Conservation (phyloP, 805 yeast genomes). For the Torulaspora gathmanii region DNA sequence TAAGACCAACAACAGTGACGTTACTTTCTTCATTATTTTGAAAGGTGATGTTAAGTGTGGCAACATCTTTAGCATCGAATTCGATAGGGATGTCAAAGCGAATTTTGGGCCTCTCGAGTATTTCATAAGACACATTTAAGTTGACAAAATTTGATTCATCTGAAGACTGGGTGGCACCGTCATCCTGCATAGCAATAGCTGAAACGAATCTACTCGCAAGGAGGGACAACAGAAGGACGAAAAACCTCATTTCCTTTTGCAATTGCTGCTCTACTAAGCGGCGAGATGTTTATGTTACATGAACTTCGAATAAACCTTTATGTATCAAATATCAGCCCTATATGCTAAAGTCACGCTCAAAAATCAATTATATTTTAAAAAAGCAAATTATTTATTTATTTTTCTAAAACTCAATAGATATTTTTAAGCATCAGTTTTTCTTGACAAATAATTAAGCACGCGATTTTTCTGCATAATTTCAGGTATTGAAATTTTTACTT, state of each 20-base stretch:
- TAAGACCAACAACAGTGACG: constrained; percentile 58
- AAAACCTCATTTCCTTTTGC: background rate
- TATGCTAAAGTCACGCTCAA: too few species aligned
- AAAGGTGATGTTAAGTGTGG: constrained; percentile 49
- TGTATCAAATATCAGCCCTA: background rate
- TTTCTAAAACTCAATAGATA: too few species aligned
- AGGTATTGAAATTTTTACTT: too few species aligned
- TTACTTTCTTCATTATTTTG: constrained; percentile 49
- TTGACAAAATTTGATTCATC: constrained; percentile 25
- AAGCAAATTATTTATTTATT: too few species aligned
- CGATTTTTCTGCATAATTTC: too few species aligned
- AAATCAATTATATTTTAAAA: too few species aligned
- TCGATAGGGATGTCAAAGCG: constrained; percentile 38
- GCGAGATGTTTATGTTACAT: too few species aligned
- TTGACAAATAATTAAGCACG: too few species aligned
- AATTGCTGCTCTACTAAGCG: background rate
- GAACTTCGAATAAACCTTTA: background rate
- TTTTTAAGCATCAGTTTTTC: too few species aligned
- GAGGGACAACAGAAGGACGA: background rate
- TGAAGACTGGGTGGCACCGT: background rate
- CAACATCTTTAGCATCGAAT: constrained; percentile 50
- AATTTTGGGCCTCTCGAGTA: constrained; percentile 44
- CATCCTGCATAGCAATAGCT: background rate
- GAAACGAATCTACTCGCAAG: background rate
- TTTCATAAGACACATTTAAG: constrained; percentile 45